phyloP scores from a whole-genome alignment of 2,329 filamentous ascomycete species.

The Tolypocladium tropicale region DNA sequence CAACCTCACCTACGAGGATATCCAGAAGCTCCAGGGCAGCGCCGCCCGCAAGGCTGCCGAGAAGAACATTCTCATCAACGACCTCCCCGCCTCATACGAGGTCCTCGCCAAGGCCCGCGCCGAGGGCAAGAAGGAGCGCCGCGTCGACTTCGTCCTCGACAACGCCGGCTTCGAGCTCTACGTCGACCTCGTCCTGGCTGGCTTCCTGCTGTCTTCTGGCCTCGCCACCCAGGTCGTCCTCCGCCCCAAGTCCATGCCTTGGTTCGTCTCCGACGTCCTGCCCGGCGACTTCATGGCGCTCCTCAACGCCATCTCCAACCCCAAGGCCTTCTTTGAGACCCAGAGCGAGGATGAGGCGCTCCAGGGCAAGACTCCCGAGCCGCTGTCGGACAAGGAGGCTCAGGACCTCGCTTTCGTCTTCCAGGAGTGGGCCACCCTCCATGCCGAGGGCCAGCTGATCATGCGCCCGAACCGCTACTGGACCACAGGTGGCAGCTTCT shows the following conservation, averaged over 20 bases:
- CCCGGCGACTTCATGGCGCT: conserved; percentile 78
- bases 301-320: conserved; percentile 67
- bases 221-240: conserved; percentile 81
- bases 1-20: conserved; percentile 85
- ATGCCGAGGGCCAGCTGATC: conserved; percentile 74
- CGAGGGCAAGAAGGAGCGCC: conserved; percentile 54
- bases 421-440: conserved; percentile 66
- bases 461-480: conserved; percentile 84
- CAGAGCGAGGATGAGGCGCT: conserved; percentile 57
- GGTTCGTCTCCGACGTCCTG: conserved; percentile 95
- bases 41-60: conserved; percentile 78
- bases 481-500: conserved; percentile 81
- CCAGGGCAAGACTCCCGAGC: conserved; percentile 44
- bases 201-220: conserved; percentile 74
- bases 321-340: conserved; percentile 68
- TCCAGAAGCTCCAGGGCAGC: conserved; percentile 89
- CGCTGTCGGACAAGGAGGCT: conserved; percentile 58
- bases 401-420: conserved; percentile 68
- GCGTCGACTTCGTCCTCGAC: conserved; percentile 91
- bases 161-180: conserved; percentile 97
- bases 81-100: conserved; percentile 64
- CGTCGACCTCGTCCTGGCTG: conserved; percentile 85
- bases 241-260: conserved; percentile 90
- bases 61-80: conserved; percentile 85
- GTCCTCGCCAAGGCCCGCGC: conserved; percentile 55